Conservation (phyloP, 805 yeast species). For the Diddensiella caesifluorescens region DNA sequence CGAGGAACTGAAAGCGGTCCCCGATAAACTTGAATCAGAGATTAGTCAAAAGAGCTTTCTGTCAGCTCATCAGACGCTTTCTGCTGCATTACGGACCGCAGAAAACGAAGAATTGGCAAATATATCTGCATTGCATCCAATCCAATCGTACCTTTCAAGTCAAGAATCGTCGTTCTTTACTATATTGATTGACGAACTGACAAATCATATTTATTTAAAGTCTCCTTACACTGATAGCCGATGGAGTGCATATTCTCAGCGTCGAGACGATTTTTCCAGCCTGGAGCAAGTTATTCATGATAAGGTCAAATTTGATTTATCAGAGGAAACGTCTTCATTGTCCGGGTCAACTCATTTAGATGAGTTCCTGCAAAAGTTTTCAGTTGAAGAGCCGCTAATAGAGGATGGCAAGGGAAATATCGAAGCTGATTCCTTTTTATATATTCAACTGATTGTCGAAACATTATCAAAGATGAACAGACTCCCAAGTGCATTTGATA, state of each 20-base stretch:
- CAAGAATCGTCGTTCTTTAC: conserved; percentile 51
- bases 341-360: conserved; percentile 24
- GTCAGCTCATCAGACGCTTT: conserved; percentile 55
- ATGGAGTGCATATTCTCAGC: conserved; percentile 27
- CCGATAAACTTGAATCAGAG: conserved; percentile 58
- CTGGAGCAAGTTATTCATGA: conserved; percentile 25
- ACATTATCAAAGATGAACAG: conserved; percentile 58
- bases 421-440: conserved; percentile 46
- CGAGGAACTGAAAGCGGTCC: conserved; percentile 52
- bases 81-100: conserved; percentile 36
- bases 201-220: conserved; percentile 60
- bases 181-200: conserved; percentile 70
- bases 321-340: conserved; percentile 21
- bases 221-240: conserved; percentile 32
- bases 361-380: conserved; percentile 18
- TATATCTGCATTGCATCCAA: conserved; percentile 30
- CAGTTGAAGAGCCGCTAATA: conserved; percentile 10
- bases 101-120: conserved; percentile 28
- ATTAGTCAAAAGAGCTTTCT: conserved; percentile 68
- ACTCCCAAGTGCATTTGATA: conserved; percentile 51
- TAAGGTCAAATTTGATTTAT: conserved; percentile 23
- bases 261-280: conserved; percentile 17
- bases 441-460: conserved; percentile 47
- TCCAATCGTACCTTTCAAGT: conserved; percentile 30
- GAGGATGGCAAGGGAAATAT: conserved; percentile 35